Base-by-base conservation (phyloP, 2,329 filamentous ascomycete species). In the Leptographium wingfieldii region DNA sequence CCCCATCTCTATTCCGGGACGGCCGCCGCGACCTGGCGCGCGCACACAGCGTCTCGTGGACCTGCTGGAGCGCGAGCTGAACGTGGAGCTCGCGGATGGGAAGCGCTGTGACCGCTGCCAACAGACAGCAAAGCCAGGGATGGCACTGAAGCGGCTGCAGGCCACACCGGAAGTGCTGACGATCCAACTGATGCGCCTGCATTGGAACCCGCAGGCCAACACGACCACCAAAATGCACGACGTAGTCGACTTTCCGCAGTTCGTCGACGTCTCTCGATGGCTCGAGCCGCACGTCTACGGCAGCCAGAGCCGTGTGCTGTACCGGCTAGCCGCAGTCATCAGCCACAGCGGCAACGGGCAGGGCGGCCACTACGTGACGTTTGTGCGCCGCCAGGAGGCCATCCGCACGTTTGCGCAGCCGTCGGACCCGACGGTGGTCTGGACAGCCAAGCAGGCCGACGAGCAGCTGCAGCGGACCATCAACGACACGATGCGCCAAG, bases 261-360 rank as follows among this genome's bases (percentile, higher is more conserved):
- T 52, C 27, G 51, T 65, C n/a, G 64, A 65, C 40, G 58, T 65
- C 12, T 57, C 61, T 35, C 56, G 31, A 12, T 64, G 57, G 56
- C 59, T 65, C 2, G 63, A 64, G 58, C 63, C 55, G 14, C 58
- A 62, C 43, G 56, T 59, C 31, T 63, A 55, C 12, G 60, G 51
- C 12, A 46, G 46, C 1, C 55, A 56, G 29, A 59, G 59, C 46
- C 55, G 51, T 5, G 52, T 65, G 3, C 3, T 63, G 1, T 65
- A 65, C 59, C 61, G 61, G 2, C 60, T 65, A 29, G 33, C 46
- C 5, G 48, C 64, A 9, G 60, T 65, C 12, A 49, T 65, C 48
- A 59, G 61, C 55, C 63, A 64, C 46, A 9, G 11, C n/a, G 12
- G 25, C 5, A 4, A 3, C 46, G 6, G 31, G 9, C n/a, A 3